Evolutionary conservation across 495 filamentous ascomycete species (phyloP), one percentile per base, ranked within the genome.

Genomic region (Neurospora hispaniola): DNA sequence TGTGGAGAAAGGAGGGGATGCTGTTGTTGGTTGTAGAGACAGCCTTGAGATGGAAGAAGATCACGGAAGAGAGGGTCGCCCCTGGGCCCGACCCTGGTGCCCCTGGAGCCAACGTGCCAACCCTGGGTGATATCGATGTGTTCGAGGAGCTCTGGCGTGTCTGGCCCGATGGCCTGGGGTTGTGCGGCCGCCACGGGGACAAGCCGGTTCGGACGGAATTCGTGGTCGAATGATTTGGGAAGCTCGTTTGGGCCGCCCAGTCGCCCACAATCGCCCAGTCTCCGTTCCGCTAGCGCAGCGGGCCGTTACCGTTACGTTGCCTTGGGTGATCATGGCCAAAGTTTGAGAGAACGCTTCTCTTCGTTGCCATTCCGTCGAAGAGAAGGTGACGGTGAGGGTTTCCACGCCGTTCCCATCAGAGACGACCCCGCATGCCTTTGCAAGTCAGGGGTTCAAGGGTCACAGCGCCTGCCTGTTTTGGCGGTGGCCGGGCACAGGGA

Each of bases 401-500:
- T 12, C 54, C 54, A 62, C 23, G 54, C 35, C 35, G 54, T 35
- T 35, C 27, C 54, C 23, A 62, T 62, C 31, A 62, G 54, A 62
- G 54, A 62, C 27, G 54, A 62, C 54, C 54, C 54, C 54, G 54
- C 54, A 62, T 62, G 31, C 10, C 6, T 31, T 14, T 42, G 16
- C 54, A 31, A 31, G 54, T 62, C 54, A 62, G 54, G 54, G 54
- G 54, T 62, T 62, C 54, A 62, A 62, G 54, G 54, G 54, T 35
- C 54, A 35, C 54, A 62, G 54, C 54, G 54, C 54, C 54, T 62
- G 54, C 54, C 54, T 62, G 72, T 18, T 41, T 41, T 70, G 16
- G 71, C 35, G 62, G 71, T 76, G 72, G 74, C 68, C 74, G 74
- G 74, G 72, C 71, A 70, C 75, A 76, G 69, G 66, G 48, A 74